phyloP scores from a whole-genome alignment of 2,329 filamentous ascomycete species.

The Atkinsonella texensis region DNA sequence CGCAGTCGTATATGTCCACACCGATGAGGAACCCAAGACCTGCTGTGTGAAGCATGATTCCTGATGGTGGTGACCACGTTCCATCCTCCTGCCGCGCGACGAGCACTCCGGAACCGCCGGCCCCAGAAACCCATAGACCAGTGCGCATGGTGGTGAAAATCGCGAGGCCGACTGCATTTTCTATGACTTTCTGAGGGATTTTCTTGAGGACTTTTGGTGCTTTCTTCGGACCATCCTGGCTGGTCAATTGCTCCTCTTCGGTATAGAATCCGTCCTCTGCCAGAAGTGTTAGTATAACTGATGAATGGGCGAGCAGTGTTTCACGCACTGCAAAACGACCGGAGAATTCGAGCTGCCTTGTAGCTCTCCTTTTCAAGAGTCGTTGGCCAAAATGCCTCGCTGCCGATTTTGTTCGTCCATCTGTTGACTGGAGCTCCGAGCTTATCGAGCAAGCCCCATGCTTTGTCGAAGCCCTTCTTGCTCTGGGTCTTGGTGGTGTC shows the following conservation, averaged over 20 bases:
- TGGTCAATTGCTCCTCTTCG: constrained; percentile 17
- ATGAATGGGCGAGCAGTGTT: background rate
- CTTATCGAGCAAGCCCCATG: constrained; percentile 41
- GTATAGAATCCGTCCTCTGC: constrained; percentile 42
- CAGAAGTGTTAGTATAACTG: constrained; percentile 8
- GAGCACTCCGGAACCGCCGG: constrained; percentile 54
- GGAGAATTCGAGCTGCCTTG: constrained; percentile 74
- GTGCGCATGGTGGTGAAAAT: constrained; percentile 61
- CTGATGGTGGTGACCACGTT: constrained; percentile 67
- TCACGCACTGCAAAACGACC: constrained; percentile 54
- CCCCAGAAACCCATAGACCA: constrained; percentile 53
- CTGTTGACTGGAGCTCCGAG: constrained; percentile 64
- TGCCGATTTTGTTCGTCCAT: constrained; percentile 66
- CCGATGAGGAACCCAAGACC: constrained; percentile 70
- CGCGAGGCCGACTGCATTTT: constrained; percentile 53
- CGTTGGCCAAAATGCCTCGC: constrained; percentile 76
- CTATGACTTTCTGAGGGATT: constrained; percentile 45
- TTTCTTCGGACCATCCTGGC: constrained; percentile 22
- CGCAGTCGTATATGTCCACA: constrained; percentile 79
- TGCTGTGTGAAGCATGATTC: constrained; percentile 68
- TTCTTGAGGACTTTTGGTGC: constrained; percentile 37
- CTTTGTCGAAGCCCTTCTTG: constrained; percentile 63
- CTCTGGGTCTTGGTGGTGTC: constrained; percentile 38
- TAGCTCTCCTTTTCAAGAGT: constrained; percentile 79
- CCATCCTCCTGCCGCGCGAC: constrained; percentile 54